Evolutionary conservation across 495 filamentous ascomycete genomes (phyloP).

Genomic region (Neurospora sp.): DNA sequence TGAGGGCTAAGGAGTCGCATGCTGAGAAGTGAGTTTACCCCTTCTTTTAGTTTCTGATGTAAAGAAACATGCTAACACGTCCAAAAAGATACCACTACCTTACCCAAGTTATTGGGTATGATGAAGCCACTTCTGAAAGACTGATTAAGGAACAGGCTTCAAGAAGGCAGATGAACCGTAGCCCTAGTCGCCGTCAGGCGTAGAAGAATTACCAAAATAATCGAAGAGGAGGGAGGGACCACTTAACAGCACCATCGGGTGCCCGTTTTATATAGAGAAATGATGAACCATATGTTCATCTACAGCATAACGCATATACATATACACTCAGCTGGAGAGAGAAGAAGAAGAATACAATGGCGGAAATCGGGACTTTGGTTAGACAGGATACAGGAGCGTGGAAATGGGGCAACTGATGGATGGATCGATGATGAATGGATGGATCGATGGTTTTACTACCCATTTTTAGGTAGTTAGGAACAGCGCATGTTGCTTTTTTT

Average conservation of each 20-base stretch:
- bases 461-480: neutral
- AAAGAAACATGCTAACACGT: constrained; percentile 9
- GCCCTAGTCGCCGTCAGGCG: constrained; percentile 17
- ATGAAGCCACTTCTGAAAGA: constrained; percentile 26
- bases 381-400: neutral
- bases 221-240: neutral
- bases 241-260: neutral
- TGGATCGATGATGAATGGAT: neutral
- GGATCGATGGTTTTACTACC: neutral
- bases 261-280: neutral
- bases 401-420: neutral
- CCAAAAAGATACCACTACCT: constrained; percentile 31
- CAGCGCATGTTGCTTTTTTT: neutral
- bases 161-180: constrained; percentile 19
- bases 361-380: neutral
- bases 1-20: constrained; percentile 57
- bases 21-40: constrained; percentile 31
- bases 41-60: neutral
- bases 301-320: neutral
- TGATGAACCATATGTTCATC: neutral
- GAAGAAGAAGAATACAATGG: neutral
- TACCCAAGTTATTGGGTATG: constrained; percentile 35
- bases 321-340: neutral
- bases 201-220: neutral
- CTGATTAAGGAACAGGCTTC: constrained; percentile 26